These are phyloP conservation scores for Clitocybe nebularis DNA, from an alignment of 1,284 basidiomycete species.

Conservation along the genomic window DNA sequence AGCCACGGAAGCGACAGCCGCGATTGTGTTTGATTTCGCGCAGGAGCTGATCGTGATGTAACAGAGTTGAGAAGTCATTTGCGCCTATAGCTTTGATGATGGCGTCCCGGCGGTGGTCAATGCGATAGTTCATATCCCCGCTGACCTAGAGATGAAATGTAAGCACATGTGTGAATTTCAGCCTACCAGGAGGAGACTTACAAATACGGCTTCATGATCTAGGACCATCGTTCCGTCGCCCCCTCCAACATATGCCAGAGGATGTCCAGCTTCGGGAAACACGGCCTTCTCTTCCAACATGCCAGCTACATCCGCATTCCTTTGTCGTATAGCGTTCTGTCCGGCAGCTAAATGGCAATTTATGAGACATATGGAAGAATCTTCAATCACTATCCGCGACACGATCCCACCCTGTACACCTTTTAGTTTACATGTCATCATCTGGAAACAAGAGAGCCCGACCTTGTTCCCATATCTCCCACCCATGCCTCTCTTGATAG, in stretches of 20 bases:
- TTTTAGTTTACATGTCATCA: neutral
- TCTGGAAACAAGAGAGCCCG: slow-evolving; percentile 16
- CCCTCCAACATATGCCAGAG: slow-evolving; percentile 77
- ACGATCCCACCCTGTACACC: slow-evolving; percentile 79
- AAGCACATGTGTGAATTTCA: neutral
- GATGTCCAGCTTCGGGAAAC: slow-evolving; percentile 54
- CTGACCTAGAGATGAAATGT: slow-evolving; percentile 45
- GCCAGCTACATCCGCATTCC: slow-evolving; percentile 84
- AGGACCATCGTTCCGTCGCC: slow-evolving; percentile 93
- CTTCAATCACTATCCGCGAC: slow-evolving; percentile 84
- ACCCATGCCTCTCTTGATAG: slow-evolving; percentile 89
- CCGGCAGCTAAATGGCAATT: slow-evolving; percentile 97
- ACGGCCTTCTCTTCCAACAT: slow-evolving; percentile 81
- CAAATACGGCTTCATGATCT: slow-evolving; percentile 92
- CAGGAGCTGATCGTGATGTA: slow-evolving; percentile 83
- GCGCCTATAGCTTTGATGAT: slow-evolving; percentile 68
- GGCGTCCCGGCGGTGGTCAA: slow-evolving; percentile 84
- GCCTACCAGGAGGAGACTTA: slow-evolving; percentile 39
- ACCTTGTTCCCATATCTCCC: slow-evolving; percentile 96
- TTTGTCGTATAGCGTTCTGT: slow-evolving; percentile 74
- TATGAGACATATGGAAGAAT: slow-evolving; percentile 90
- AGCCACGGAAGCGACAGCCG: slow-evolving; percentile 79
- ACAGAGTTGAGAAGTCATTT: slow-evolving; percentile 61
- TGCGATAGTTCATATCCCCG: slow-evolving; percentile 90
- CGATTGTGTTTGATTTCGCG: slow-evolving; percentile 88